Evolutionary conservation across 164 flowering plant species (phyloP).

Genomic region (Stephania yunnanensis): DNA sequence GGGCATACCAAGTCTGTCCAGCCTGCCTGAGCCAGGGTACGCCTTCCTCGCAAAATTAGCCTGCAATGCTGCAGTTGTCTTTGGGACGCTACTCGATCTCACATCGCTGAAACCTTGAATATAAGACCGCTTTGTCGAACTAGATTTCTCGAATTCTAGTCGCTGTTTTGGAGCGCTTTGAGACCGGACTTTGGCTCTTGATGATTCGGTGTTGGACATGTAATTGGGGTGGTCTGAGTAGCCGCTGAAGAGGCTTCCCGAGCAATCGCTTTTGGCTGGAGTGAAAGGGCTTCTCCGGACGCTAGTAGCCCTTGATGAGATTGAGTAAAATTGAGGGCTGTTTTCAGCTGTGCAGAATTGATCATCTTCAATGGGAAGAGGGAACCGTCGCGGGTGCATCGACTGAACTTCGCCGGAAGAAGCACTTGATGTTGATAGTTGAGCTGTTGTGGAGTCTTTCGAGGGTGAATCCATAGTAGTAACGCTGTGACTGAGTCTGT

Average conservation of each 20-base stretch:
- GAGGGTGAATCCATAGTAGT: constrained; percentile 40
- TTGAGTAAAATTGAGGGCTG: constrained; percentile 53
- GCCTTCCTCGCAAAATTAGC: constrained; percentile 55
- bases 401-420: constrained; percentile 38
- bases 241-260: constrained; percentile 38
- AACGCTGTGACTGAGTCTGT: constrained; percentile 26
- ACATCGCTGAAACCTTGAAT: constrained; percentile 39
- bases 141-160: constrained; percentile 42
- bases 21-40: constrained; percentile 74
- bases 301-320: constrained; percentile 43
- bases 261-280: constrained; percentile 50
- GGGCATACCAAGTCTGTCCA: constrained; percentile 82
- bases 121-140: constrained; percentile 31
- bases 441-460: constrained; percentile 33
- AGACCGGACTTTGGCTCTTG: constrained; percentile 64
- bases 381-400: constrained; percentile 27
- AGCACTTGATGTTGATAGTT: constrained; percentile 30
- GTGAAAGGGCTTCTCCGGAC: constrained; percentile 41
- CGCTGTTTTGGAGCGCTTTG: constrained; percentile 85
- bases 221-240: constrained; percentile 59
- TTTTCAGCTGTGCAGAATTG: constrained; percentile 34
- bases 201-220: constrained; percentile 84
- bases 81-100: constrained; percentile 29
- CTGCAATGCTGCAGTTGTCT: constrained; percentile 28
- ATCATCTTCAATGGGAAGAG: constrained; percentile 27